These are phyloP conservation scores for Byssoonygena ceratinophila DNA, from an alignment of 2,329 filamentous ascomycete species.

Conservation along the genomic window DNA sequence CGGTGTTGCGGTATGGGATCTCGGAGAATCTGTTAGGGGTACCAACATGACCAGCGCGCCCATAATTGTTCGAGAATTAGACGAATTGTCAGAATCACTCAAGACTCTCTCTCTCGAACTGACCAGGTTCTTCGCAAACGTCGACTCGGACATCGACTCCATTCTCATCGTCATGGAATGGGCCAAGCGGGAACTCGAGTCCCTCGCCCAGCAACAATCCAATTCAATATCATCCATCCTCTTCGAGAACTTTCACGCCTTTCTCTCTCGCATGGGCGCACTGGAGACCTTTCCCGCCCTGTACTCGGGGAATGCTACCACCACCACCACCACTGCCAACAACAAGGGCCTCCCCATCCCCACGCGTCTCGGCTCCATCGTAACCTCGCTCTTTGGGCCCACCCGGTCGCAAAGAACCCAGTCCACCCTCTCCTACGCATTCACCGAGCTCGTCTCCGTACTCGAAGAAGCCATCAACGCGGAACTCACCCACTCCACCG, in stretches of 20 bases:
- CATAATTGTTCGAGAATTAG: slow-evolving; percentile 74
- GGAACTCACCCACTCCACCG: slow-evolving; percentile 69
- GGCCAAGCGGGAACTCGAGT: slow-evolving; percentile 73
- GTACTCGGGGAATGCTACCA: background rate
- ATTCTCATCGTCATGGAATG: slow-evolving; percentile 95
- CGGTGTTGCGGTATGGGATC: slow-evolving; percentile 85
- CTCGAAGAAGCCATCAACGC: slow-evolving; percentile 81
- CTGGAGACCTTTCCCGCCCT: slow-evolving; percentile 28
- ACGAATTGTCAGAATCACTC: slow-evolving; percentile 73
- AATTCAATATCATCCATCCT: slow-evolving; percentile 56
- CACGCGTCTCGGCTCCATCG: slow-evolving; percentile 57
- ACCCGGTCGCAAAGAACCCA: slow-evolving; percentile 72
- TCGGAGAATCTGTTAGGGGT: slow-evolving; percentile 76
- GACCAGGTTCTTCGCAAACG: slow-evolving; percentile 83
- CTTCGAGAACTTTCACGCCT: slow-evolving; percentile 72
- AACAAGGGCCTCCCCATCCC: slow-evolving; percentile 31
- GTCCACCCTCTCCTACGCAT: slow-evolving; percentile 71
- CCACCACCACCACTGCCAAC: slow-evolving; percentile 7
- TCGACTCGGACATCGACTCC: slow-evolving; percentile 85
- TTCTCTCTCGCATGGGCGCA: slow-evolving; percentile 50
- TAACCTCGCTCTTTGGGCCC: slow-evolving; percentile 66
- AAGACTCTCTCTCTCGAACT: slow-evolving; percentile 76
- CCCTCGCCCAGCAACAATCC: slow-evolving; percentile 52
- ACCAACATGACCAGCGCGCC: slow-evolving; percentile 86
- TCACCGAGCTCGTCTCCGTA: slow-evolving; percentile 73